phyloP scores from a whole-genome alignment of 768 basidiomycete species.

The Candolleomyces aberdarensis region DNA sequence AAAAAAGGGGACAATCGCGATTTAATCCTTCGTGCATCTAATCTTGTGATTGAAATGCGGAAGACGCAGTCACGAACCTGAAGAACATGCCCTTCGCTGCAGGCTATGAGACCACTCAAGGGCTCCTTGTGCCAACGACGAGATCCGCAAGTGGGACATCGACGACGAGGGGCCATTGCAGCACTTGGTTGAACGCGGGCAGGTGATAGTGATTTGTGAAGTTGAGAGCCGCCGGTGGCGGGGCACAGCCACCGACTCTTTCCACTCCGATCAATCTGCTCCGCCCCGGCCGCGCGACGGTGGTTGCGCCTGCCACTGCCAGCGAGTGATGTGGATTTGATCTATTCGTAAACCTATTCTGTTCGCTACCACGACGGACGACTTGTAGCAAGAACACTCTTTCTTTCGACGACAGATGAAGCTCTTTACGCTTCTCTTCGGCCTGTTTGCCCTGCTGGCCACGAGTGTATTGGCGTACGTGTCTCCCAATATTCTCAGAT shows the following conservation, averaged over 20 bases:
- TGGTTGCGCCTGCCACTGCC: too few relatives aligned
- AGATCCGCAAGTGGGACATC: slow-evolving; percentile 79
- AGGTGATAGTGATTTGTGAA: too few relatives aligned
- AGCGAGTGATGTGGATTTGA: neutral
- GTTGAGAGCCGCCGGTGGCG: too few relatives aligned
- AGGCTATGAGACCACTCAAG: slow-evolving; percentile 75
- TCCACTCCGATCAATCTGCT: too few relatives aligned
- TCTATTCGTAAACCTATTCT: too few relatives aligned
- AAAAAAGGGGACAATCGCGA: neutral
- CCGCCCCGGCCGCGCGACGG: too few relatives aligned
- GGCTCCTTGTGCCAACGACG: slow-evolving; percentile 86
- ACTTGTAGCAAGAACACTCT: neutral
- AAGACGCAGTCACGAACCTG: slow-evolving; percentile 48
- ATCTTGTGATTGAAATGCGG: too few relatives aligned
- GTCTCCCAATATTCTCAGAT: neutral
- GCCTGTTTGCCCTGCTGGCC: slow-evolving; percentile 49
- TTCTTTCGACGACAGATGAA: slow-evolving; percentile 38
- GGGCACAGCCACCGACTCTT: too few relatives aligned
- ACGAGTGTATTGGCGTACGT: slow-evolving; percentile 61
- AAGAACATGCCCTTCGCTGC: slow-evolving; percentile 89
- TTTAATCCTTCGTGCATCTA: neutral
- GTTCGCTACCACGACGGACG: neutral
- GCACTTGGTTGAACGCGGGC: too few relatives aligned
- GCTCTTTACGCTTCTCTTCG: slow-evolving; percentile 39
- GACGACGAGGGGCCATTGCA: slow-evolving; percentile 56